phyloP scores from a whole-genome alignment of 306 rosid species.

The Inga leiocalycina region DNA sequence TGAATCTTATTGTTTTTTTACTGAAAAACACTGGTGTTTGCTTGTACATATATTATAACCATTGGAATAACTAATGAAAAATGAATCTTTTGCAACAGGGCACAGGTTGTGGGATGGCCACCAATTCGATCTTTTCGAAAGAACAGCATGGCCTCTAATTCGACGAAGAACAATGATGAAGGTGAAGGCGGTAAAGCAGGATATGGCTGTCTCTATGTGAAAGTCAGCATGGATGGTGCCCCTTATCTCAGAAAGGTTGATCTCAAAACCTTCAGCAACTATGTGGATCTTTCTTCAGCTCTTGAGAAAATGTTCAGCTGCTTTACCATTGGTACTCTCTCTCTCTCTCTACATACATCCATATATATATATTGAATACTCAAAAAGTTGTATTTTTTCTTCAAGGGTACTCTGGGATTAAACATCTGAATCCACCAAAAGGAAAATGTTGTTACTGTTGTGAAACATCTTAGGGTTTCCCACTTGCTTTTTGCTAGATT shows the following conservation, averaged over 20 bases:
- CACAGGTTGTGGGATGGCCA: slow-evolving; percentile 99
- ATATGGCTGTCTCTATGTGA: slow-evolving; percentile 70
- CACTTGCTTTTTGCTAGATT: background rate
- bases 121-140: slow-evolving; percentile 93
- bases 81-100: slow-evolving; percentile 56
- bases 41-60: background rate
- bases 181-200: slow-evolving; percentile 67
- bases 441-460: background rate
- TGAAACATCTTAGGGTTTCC: background rate
- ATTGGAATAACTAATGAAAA: slow-evolving; percentile 16
- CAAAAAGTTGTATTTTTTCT: background rate
- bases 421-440: background rate
- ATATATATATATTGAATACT: background rate
- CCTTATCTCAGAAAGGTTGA: slow-evolving; percentile 94
- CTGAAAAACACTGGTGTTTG: background rate
- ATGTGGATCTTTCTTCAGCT: slow-evolving; percentile 77
- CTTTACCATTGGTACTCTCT: slow-evolving; percentile 76
- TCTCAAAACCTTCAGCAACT: slow-evolving; percentile 72
- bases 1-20: background rate
- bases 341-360: background rate
- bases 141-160: slow-evolving; percentile 77
- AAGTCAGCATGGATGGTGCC: slow-evolving; percentile 99
- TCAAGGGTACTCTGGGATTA: background rate
- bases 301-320: slow-evolving; percentile 96
- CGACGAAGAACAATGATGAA: slow-evolving; percentile 63